Evolutionary conservation across 192 early-diverging fungal species (phyloP).

Genomic region (Backusella australiensis): DNA sequence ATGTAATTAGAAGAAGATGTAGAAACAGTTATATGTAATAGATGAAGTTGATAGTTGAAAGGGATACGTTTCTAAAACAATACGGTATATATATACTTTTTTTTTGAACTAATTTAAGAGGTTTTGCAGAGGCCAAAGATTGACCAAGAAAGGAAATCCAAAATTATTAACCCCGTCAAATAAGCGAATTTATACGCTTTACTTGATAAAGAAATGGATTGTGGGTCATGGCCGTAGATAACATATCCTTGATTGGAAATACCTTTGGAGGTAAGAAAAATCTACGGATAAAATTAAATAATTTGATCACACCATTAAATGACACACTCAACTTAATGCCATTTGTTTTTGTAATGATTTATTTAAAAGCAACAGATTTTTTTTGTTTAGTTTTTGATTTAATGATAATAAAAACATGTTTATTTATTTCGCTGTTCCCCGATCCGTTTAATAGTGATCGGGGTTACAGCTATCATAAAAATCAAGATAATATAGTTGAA

Average conservation of each 20-base stretch:
- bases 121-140: not conserved
- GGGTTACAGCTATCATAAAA: slow-evolving; percentile 4
- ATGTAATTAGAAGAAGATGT: not conserved
- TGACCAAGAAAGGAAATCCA: not conserved
- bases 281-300: not conserved
- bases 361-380: not conserved
- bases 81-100: not conserved
- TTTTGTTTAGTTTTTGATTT: not conserved
- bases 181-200: not conserved
- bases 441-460: slow-evolving; percentile 8
- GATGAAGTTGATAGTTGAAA: not conserved
- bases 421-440: not conserved
- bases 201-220: not conserved
- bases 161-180: slow-evolving; percentile 2
- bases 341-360: not conserved
- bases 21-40: not conserved
- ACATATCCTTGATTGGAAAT: slow-evolving; percentile 3
- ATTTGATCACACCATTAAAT: not conserved
- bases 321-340: not conserved
- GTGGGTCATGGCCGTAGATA: not conserved
- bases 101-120: slow-evolving; percentile 1
- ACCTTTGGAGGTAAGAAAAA: not conserved
- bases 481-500: slow-evolving; percentile 1
- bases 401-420: not conserved
- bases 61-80: not conserved